Percentiles rank a stretch among this genome's conserved stretches.
phyloP scores from a whole-genome alignment of 805 yeast species.

The Zygosaccharomyces kombuchaensis region DNA sequence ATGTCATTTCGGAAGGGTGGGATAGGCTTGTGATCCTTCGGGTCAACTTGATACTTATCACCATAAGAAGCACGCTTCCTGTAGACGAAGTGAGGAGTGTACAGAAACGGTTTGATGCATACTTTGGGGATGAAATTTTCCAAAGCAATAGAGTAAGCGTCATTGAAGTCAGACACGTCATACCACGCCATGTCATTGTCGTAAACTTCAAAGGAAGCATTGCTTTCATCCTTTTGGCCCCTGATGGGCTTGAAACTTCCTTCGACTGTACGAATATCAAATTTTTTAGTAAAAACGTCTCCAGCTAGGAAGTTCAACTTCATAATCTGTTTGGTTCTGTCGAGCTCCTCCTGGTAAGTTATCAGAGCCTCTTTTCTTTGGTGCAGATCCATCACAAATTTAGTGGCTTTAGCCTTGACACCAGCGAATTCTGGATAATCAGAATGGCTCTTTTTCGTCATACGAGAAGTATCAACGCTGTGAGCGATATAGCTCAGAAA shows the following conservation, averaged over 20 bases:
- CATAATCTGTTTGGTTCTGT: slow-evolving; percentile 44
- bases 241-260: slow-evolving; percentile 40
- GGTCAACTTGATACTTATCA: slow-evolving; percentile 38
- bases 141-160: slow-evolving; percentile 45
- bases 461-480: slow-evolving; percentile 34
- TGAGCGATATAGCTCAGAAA: slow-evolving; percentile 70
- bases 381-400: slow-evolving; percentile 61
- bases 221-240: slow-evolving; percentile 17
- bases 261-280: slow-evolving; percentile 57
- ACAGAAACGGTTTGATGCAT: slow-evolving; percentile 56
- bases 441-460: slow-evolving; percentile 14
- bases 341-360: slow-evolving; percentile 44
- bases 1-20: slow-evolving; percentile 48
- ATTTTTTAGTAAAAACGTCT: slow-evolving; percentile 49
- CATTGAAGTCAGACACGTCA: slow-evolving; percentile 58
- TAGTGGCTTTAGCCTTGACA: slow-evolving; percentile 54
- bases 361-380: slow-evolving; percentile 50
- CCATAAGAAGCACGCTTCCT: slow-evolving; percentile 56
- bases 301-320: slow-evolving; percentile 63
- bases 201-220: slow-evolving; percentile 36
- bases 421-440: slow-evolving; percentile 56
- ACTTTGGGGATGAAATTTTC: slow-evolving; percentile 40
- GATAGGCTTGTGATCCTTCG: slow-evolving; percentile 33
- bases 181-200: slow-evolving; percentile 60
- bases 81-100: slow-evolving; percentile 66